Evolutionary conservation across 139 green algal genomes (phyloP), one percentile per base, ranked within the genome.

Genomic region (Ettlia oleoabundans): DNA sequence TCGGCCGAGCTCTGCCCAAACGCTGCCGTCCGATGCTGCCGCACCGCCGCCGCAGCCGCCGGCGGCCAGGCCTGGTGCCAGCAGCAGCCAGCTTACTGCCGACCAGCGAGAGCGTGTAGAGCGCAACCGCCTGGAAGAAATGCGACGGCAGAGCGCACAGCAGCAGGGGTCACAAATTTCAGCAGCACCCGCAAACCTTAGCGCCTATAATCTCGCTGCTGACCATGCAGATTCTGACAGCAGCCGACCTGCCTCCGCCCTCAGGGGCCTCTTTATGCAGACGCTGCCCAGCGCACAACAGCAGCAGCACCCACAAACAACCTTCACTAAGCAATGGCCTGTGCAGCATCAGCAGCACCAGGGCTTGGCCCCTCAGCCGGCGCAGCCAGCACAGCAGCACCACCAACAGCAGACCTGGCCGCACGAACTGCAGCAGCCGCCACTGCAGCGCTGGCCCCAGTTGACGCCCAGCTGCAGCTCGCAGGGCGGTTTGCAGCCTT

Each of bases 21-120:
- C n/a, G n/a, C n/a, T n/a, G n/a, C n/a, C n/a, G n/a, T n/a, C n/a
- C n/a, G n/a, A n/a, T n/a, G n/a, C n/a, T n/a, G n/a, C n/a, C n/a
- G n/a, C n/a, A n/a, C n/a, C n/a, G n/a, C n/a, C n/a, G n/a, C n/a
- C n/a, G n/a, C n/a, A n/a, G n/a, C n/a, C n/a, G n/a, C n/a, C n/a
- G n/a, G 15, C 28, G 2, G 33, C 2, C 32, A 15, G 38, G 26
- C 66, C 22, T 37, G 26, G 38, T 4, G 28, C 18, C 22, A 22
- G 10, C 66, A 37, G 21, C 37, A 30, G 41, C 37, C 68, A 71
- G 64, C 53, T 80, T 4, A 80, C 73, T 1, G 38, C 7, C 18
- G 73, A 67, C 9, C 73, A 79, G 72, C 73, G 73, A 7, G 53
- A 26, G 22, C 73, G 73, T 2, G 35, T 35, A 28, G 73, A 68